These are phyloP conservation scores for Beauveria medogensis DNA, from an alignment of 2,329 filamentous ascomycete species.

Conservation along the genomic window DNA sequence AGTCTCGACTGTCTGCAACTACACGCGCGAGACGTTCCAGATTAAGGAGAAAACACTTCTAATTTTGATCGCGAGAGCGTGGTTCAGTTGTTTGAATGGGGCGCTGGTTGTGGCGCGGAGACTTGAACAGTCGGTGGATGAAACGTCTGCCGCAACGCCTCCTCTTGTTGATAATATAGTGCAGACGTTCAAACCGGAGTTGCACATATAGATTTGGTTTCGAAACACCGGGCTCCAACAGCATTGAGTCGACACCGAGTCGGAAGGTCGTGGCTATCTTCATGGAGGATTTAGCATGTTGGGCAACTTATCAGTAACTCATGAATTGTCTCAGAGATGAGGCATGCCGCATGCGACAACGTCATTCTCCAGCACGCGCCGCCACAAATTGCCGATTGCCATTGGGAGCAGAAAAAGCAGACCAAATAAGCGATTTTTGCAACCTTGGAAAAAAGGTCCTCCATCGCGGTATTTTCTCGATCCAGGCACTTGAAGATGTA, in stretches of 20 bases:
- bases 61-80: neutral
- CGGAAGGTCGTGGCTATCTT: neutral
- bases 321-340: neutral
- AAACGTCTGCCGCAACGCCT: neutral
- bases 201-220: neutral
- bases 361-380: neutral
- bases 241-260: neutral
- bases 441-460: neutral
- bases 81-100: neutral
- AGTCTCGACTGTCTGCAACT: neutral
- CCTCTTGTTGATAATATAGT: neutral
- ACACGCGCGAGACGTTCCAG: neutral
- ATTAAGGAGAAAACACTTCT: neutral
- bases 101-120: neutral
- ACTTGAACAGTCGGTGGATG: neutral
- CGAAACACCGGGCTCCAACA: neutral
- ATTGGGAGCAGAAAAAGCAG: neutral
- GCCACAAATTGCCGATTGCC: neutral
- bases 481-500: neutral
- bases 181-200: neutral
- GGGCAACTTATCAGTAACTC: neutral
- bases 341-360: neutral
- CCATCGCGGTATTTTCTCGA: neutral
- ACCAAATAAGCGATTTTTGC: neutral
- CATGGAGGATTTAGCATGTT: neutral